Evolutionary conservation across 2,329 filamentous ascomycete genomes (phyloP), one percentile per base, ranked within the genome.

Genomic region (Fonsecaea pedrosoi): DNA sequence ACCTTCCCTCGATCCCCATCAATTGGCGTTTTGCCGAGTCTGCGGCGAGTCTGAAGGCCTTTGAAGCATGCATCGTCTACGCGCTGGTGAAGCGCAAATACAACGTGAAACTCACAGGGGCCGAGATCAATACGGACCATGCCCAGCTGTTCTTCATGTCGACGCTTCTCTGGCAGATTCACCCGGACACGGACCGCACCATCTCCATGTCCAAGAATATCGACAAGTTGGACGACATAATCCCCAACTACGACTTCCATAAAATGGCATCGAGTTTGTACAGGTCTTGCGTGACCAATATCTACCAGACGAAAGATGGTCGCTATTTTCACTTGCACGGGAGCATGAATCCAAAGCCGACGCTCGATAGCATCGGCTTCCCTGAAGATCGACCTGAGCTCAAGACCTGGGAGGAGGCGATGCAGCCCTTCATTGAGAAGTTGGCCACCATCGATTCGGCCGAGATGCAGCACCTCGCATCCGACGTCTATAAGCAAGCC

Each of bases 231-330:
- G 38, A 70, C 48, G 63, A 60, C 42, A 30, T 66, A 42, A 64
- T 69, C 89, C 88, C 0, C 87, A 87, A 72, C 85, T 90, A 50
- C 87, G 81, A 50, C 86, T 88, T 18, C 88, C 88, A 77, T 89
- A 88, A 18, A 87, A 83, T 1, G 82, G 81, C 38, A 87, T 78
- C 69, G 87, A 89, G 9, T 85, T 84, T 6, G 64, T 67, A 67
- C 56, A 59, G 65, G 13, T 15, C 30, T 2, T 62, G 55, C 4
- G 65, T 62, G 12, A 71, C 82, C 0, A 84, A 83, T 61, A 83
- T 84, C 54, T 84, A 84, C 70, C 75, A 75, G 13, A 82, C 79
- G 15, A 80, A 79, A 64, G 82, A 84, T 64, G 78, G 75, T 0
- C 72, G 78, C 18, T 84, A 76, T 70, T 84, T 82, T 70, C 82